Evolutionary conservation across 257 asterid species (phyloP), one percentile per base, ranked within the genome.

Genomic region (Phtheirospermum japonicum): DNA sequence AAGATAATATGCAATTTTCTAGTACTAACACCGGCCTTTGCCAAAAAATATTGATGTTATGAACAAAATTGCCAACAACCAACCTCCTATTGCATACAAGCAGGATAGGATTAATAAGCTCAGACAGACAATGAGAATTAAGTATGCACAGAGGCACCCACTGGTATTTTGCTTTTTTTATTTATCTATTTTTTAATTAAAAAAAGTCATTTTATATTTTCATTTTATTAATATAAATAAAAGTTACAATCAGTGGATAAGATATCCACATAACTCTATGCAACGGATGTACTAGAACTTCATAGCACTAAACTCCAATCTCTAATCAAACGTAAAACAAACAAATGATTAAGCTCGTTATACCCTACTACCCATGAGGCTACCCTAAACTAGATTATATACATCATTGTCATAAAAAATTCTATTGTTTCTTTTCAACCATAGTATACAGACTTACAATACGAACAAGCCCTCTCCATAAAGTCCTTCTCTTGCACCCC

Each of bases 21-120:
- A 32, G 7, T 59, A 54, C 45, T 63, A 53, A 18, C 23, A 46
- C 23, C 36, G 33, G 39, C 45, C 60, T 32, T 59, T 11, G 20
- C 42, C 39, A 57, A 31, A 71, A 43, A 9, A 43, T 59, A 28
- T 14, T 18, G 34, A 7, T 28, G 19, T 52, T 71, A 50, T 63
- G 34, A 57, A 53, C 65, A 58, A 51, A 46, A 58, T 42, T 43
- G 68, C 34, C 7, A 34, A 50, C 13, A 18, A 57, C 30, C 23
- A 14, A 61, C 31, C 50, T 69, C 32, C 36, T 10, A 37, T 34
- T 9, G 33, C 51, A 59, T 61, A 42, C 43, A 50, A 40, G 32
- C 43, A 40, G 19, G 23, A 28, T 17, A 63, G 9, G 59, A 43
- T 9, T n/a, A n/a, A n/a, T n/a, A n/a, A n/a, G n/a, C n/a, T n/a